Evolutionary conservation across 1,139 yeast genomes (phyloP).

Genomic region (Nakaseomyces sp.): DNA sequence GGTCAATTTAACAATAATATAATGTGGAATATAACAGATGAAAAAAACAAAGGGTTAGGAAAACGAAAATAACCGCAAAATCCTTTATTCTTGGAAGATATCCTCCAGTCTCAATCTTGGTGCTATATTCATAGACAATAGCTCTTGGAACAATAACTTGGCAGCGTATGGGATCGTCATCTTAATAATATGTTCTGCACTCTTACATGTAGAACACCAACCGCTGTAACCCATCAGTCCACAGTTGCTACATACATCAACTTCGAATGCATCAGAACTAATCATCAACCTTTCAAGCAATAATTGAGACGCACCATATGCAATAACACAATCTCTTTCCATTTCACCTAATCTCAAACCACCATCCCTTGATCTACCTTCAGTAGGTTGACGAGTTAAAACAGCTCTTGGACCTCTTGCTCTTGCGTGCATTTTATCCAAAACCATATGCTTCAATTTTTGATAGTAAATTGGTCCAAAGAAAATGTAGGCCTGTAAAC

Average conservation of each 20-base stretch:
- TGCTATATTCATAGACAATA: constrained; percentile 94
- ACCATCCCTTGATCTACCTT: constrained; percentile 98
- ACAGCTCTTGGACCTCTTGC: constrained; percentile 99
- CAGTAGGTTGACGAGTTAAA: constrained; percentile 96
- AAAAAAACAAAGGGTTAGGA: not conserved
- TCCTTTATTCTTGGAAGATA: constrained; percentile 40
- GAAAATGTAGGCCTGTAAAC: constrained; percentile 93
- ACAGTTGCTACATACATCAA: constrained; percentile 87
- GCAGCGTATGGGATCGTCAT: constrained; percentile 99
- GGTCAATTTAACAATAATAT: not conserved
- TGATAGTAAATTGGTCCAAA: constrained; percentile 98
- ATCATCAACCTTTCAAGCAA: constrained; percentile 90
- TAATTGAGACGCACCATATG: constrained; percentile 96
- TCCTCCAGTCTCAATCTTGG: constrained; percentile 87
- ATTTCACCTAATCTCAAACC: constrained; percentile 97
- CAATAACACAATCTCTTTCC: constrained; percentile 99
- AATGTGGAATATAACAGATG: not conserved
- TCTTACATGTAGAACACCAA: constrained; percentile 94
- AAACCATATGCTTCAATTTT: constrained; percentile 96
- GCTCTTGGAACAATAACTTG: constrained; percentile 87
- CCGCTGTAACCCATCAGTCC: constrained; percentile 98
- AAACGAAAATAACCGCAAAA: not conserved
- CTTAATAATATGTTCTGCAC: constrained; percentile 74
- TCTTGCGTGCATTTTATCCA: constrained; percentile 99
- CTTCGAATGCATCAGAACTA: constrained; percentile 96